These are phyloP conservation scores for Aspergillus intermedius DNA, from an alignment of 2,329 filamentous ascomycete species.

Conservation along the genomic window DNA sequence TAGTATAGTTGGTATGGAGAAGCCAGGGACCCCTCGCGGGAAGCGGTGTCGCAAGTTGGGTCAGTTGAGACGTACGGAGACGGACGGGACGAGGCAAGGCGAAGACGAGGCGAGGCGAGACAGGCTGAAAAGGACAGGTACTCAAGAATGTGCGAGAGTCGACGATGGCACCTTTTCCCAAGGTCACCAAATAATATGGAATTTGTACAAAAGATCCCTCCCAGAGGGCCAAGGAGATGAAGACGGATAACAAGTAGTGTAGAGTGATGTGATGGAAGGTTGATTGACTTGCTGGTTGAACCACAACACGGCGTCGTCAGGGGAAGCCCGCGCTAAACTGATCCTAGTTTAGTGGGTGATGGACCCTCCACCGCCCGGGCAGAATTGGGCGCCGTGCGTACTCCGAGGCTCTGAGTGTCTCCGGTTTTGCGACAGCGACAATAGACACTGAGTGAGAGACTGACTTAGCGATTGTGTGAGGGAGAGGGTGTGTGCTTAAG, in stretches of 20 bases:
- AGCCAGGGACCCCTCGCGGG: slow-evolving; percentile 20
- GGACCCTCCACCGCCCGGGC: not conserved
- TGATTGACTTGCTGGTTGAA: not conserved
- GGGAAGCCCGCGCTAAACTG: not conserved
- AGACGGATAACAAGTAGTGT: not conserved
- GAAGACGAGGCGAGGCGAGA: not conserved
- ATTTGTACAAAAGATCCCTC: not conserved
- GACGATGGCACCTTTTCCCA: no score
- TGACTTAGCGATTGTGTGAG: not conserved
- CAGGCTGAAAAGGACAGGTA: not conserved
- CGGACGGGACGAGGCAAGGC: slow-evolving; percentile 2
- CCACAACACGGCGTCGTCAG: slow-evolving; percentile 2
- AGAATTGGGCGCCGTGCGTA: slow-evolving; percentile 1
- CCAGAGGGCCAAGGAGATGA: not conserved
- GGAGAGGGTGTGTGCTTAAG: not conserved
- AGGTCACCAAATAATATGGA: not conserved
- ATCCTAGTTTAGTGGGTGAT: not conserved
- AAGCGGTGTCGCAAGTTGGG: slow-evolving; percentile 30
- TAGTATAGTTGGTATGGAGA: not conserved
- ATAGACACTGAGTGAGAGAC: not conserved
- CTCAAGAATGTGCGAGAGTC: no score
- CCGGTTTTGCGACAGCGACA: not conserved
- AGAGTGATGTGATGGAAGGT: not conserved
- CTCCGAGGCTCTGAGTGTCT: slow-evolving; percentile 1
- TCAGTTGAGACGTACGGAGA: not conserved